A percentile compares a stretch with the other conserved stretches of the same genome.
These are phyloP conservation scores for Diaporthe amygdali DNA, from an alignment of 2,329 filamentous ascomycete genomes.

Conservation along the genomic window DNA sequence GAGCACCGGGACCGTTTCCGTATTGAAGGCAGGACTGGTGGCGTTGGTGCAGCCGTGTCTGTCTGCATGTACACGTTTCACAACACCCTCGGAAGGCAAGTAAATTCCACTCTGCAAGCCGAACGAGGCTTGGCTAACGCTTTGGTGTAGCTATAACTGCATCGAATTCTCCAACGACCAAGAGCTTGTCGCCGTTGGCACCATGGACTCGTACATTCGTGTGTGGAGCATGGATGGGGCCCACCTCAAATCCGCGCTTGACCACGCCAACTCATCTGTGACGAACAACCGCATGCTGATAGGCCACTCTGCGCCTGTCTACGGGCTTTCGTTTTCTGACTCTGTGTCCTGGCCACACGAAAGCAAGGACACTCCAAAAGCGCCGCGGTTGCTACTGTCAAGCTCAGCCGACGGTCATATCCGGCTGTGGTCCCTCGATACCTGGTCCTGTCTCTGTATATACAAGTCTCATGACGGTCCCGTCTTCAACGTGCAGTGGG, in stretches of 20 bases:
- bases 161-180: conserved; percentile 95
- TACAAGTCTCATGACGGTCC: conserved; percentile 94
- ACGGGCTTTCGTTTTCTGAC: conserved; percentile 85
- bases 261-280: conserved; percentile 61
- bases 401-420: conserved; percentile 87
- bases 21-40: conserved; percentile 83
- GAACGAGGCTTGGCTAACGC: not conserved
- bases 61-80: conserved; percentile 99
- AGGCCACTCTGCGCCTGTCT: conserved; percentile 89
- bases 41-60: conserved; percentile 81
- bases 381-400: conserved; percentile 81
- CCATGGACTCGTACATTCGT: conserved; percentile 92
- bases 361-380: conserved; percentile 40
- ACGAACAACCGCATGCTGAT: conserved; percentile 73
- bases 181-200: conserved; percentile 84
- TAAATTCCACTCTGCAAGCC: conserved; percentile 7
- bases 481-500: conserved; percentile 87
- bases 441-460: conserved; percentile 89
- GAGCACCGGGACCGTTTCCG: conserved; percentile 92
- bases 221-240: conserved; percentile 92
- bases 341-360: conserved; percentile 63
- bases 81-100: conserved; percentile 89
- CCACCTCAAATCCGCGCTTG: conserved; percentile 71
- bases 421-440: conserved; percentile 90
- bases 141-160: conserved; percentile 49